These are phyloP conservation scores for Plasmodium vivax DNA, from an alignment of 169 alveolate species.

Conservation along the genomic window DNA sequence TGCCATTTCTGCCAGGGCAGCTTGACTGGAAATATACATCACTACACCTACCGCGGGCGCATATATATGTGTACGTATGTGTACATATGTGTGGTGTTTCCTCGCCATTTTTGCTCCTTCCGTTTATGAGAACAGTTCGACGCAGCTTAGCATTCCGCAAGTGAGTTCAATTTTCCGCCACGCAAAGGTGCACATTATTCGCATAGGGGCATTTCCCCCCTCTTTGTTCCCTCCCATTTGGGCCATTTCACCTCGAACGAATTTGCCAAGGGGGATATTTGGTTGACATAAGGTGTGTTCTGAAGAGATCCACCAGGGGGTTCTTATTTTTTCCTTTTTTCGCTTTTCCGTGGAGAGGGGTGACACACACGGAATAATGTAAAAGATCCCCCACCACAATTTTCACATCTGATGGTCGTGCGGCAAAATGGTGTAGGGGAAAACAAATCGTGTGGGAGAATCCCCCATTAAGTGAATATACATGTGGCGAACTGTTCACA, in stretches of 20 bases:
- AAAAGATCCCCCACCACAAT: background rate
- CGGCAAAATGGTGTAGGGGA: background rate
- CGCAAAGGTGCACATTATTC: background rate
- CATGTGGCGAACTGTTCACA: background rate
- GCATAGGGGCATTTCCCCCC: background rate
- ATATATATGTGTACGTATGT: background rate
- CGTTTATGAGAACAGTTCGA: background rate
- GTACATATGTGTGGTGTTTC: background rate
- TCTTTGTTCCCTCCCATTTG: background rate
- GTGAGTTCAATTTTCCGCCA: background rate
- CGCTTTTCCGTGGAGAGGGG: background rate
- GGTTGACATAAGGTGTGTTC: background rate
- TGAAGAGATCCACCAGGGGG: background rate
- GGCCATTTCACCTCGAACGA: background rate
- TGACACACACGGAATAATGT: background rate
- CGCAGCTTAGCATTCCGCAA: background rate
- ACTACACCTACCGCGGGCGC: background rate
- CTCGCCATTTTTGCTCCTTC: background rate
- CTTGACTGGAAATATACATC: background rate
- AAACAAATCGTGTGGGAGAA: background rate
- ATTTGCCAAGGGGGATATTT: background rate
- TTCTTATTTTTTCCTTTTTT: background rate
- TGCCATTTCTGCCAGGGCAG: background rate
- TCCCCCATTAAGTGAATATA: background rate
- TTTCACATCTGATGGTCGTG: background rate